A percentile compares a stretch with the other conserved stretches of the same genome.
These are phyloP conservation scores for Phytophthora vignae DNA, from an alignment of 352 stramenopile species.

Conservation along the genomic window DNA sequence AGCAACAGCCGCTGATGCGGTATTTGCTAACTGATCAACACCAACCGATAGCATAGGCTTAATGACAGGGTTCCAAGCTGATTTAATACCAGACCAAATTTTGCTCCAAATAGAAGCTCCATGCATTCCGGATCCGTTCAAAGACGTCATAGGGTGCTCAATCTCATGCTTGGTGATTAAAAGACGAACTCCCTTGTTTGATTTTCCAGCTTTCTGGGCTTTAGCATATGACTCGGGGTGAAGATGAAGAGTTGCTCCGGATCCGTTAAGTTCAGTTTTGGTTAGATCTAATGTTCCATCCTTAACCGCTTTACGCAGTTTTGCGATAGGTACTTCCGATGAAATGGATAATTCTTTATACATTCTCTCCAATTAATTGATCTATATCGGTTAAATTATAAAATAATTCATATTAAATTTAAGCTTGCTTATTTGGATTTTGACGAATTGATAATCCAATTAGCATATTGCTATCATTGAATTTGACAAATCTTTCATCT, in stretches of 20 bases:
- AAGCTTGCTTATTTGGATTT: no score
- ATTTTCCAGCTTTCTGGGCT: slow-evolving; percentile 7
- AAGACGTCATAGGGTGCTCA: not conserved
- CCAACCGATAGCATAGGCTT: not conserved
- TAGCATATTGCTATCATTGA: no score
- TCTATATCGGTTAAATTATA: no score
- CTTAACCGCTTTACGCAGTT: not conserved
- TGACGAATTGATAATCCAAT: no score
- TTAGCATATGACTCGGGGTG: slow-evolving; percentile 16
- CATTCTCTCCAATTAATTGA: not conserved
- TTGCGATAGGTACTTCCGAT: not conserved
- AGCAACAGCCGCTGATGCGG: not conserved
- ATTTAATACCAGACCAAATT: slow-evolving; percentile 10
- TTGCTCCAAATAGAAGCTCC: slow-evolving; percentile 10
- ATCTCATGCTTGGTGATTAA: not conserved
- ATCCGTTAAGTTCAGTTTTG: not conserved
- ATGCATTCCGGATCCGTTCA: not conserved
- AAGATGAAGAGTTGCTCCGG: slow-evolving; percentile 7
- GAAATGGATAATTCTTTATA: slow-evolving; percentile 18
- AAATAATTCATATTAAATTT: no score
- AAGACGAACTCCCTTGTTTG: not conserved
- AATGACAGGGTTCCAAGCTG: not conserved
- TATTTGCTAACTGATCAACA: not conserved
- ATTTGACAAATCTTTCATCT: no score
- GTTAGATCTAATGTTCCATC: slow-evolving; percentile 6